Evolutionary conservation across 805 yeast species (phyloP).

Genomic region (Priceomyces carsonii): DNA sequence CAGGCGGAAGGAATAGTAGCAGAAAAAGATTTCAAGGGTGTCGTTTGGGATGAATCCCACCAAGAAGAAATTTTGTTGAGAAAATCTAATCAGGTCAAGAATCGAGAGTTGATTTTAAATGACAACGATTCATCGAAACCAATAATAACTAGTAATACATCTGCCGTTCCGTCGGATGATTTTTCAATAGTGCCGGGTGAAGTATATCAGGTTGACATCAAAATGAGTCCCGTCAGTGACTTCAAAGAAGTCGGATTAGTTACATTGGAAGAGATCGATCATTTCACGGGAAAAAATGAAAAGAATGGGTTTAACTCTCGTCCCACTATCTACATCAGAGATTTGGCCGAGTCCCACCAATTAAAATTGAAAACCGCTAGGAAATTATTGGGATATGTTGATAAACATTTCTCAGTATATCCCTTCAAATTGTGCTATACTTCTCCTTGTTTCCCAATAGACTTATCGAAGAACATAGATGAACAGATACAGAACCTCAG

Average conservation of each 20-base stretch:
- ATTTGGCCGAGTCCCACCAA: conserved; percentile 77
- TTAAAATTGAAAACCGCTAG: conserved; percentile 77
- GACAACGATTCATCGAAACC: conserved; percentile 9
- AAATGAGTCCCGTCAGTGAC: conserved; percentile 66
- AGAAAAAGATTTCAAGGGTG: conserved; percentile 91
- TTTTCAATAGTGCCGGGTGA: conserved; percentile 78
- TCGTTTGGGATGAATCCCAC: conserved; percentile 81
- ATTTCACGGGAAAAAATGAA: conserved; percentile 62
- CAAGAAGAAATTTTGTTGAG: conserved; percentile 63
- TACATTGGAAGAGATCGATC: conserved; percentile 66
- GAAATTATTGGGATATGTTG: conserved; percentile 66
- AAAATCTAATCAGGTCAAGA: conserved; percentile 30
- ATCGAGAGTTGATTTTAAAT: conserved; percentile 12
- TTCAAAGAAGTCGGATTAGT: conserved; percentile 62
- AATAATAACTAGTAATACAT: conserved; percentile 25
- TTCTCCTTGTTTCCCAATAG: conserved; percentile 61
- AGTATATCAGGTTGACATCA: conserved; percentile 81
- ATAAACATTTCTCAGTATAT: conserved; percentile 76
- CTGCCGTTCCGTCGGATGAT: conserved; percentile 74
- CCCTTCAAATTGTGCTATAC: conserved; percentile 87
- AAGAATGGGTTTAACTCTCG: conserved; percentile 54
- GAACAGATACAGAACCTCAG: conserved; percentile 47
- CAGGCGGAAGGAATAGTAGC: conserved; percentile 92
- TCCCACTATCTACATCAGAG: conserved; percentile 79
- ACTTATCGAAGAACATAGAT: conserved; percentile 31